Base-by-base conservation (phyloP, 2,329 filamentous ascomycete genomes). In the Cladobotryum protrusum region DNA sequence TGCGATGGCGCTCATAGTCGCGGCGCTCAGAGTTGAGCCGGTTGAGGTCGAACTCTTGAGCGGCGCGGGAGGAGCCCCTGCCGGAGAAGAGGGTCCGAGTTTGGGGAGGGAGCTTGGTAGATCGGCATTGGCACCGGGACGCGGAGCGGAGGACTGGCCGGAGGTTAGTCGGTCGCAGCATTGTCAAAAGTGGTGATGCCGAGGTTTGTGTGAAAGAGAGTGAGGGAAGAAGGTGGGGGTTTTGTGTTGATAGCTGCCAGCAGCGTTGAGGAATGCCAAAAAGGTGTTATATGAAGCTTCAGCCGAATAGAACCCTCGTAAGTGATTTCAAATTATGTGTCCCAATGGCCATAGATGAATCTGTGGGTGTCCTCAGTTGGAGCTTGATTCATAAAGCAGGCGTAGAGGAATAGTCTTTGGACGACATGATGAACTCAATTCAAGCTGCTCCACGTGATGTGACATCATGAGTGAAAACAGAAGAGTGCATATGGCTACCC, bases 1-100 rank as follows among this genome's bases (percentile, higher is more conserved):
- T 75, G 36, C 76, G 72, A 50, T 75, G 73, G 29, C 68, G 66
- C 54, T 80, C 68, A 61, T 81, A 80, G 45, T 78, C 69, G 47
- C 70, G 66, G 12, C 73, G 67, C 50, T 74, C 63, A 36, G 67
- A 62, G 40, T 73, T 67, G 54, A 82, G 71, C 50, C 68, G 72
- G 52, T 69, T 65, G 54, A 82, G 58, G 55, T 82, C 73, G 53
- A 80, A 67, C 20, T 69, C 71, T 52, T 81, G 75, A 45, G 72
- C 62, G 8, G 72, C 65, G 29, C 71, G 68, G 19, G 64, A 54
- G 15, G 57, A 56, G 43, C 54, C 54, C 42, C 61, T 55, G 48
- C 58, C 58, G 29, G 62, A 63, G 51, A 64, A 61, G 43, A 68
- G 45, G 37, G 58, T 64, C 24, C 67, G 59, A 37, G 58, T 47